These are phyloP conservation scores for Deuterostichococcus epilithicus DNA, from an alignment of 139 green algal species.

Conservation along the genomic window DNA sequence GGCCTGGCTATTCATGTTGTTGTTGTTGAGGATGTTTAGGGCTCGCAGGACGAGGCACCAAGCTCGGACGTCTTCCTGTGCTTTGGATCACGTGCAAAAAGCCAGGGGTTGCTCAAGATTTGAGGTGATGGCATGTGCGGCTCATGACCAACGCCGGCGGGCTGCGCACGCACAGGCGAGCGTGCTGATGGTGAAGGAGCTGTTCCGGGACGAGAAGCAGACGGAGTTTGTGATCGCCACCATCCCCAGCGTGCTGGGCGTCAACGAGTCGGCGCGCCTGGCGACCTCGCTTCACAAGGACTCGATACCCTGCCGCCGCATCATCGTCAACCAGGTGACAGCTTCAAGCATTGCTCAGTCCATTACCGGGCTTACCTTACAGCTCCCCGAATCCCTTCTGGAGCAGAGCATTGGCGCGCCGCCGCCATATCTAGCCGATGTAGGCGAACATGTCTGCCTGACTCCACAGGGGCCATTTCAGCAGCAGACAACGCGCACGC, in stretches of 20 bases:
- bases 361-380: neutral
- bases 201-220: constrained; percentile 83
- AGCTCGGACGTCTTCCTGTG: too few relatives aligned
- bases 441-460: too few relatives aligned
- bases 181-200: constrained; percentile 65
- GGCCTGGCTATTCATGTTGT: too few relatives aligned
- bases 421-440: too few relatives aligned
- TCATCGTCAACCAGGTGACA: constrained; percentile 92
- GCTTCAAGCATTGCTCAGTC: neutral
- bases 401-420: too few relatives aligned
- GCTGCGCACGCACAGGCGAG: constrained; percentile 35
- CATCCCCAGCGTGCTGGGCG: constrained; percentile 93
- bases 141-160: neutral
- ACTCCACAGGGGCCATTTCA: too few relatives aligned
- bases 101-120: too few relatives aligned
- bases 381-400: neutral
- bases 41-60: too few relatives aligned
- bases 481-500: too few relatives aligned
- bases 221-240: constrained; percentile 98
- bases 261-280: constrained; percentile 83
- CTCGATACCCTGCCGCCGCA: constrained; percentile 83
- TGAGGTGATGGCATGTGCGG: neutral
- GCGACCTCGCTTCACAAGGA: constrained; percentile 68
- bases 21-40: too few relatives aligned
- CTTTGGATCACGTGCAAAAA: too few relatives aligned